These are phyloP conservation scores for Chenopodium album DNA, from an alignment of 148 eudicot species.

Conservation along the genomic window DNA sequence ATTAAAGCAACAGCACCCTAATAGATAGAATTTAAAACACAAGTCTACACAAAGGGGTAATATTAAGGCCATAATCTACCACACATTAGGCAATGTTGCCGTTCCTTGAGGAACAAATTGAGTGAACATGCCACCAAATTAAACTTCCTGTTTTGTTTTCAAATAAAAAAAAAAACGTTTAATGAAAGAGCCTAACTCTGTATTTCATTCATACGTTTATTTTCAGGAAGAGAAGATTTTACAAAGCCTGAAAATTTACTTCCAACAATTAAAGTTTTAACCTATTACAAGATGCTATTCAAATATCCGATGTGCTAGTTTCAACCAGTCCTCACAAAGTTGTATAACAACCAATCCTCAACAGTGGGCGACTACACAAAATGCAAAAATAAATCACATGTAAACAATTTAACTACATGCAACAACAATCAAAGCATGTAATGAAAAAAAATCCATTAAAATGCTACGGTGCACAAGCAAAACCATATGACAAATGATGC, in stretches of 20 bases:
- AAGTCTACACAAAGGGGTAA: too few relatives aligned
- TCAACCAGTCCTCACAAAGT: neutral
- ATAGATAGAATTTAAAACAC: too few relatives aligned
- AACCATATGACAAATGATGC: conserved; percentile 6
- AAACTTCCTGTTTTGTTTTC: too few relatives aligned
- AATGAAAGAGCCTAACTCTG: neutral
- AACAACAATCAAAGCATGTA: neutral
- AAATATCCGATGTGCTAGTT: neutral
- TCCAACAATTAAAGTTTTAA: neutral
- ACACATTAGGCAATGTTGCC: neutral
- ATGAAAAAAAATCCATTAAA: neutral
- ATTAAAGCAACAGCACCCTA: too few relatives aligned
- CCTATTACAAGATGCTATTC: neutral
- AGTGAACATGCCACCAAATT: neutral
- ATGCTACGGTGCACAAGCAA: conserved; percentile 11
- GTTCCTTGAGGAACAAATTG: neutral
- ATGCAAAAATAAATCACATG: neutral
- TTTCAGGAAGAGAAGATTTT: neutral
- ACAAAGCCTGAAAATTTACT: neutral
- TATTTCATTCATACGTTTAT: neutral
- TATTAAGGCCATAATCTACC: too few relatives aligned
- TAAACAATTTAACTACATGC: conserved; percentile 10
- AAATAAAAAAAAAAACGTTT: too few relatives aligned
- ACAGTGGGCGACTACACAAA: neutral
- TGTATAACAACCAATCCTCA: conserved; percentile 5